Evolutionary conservation across 225 moss, liverwort and hornwort species (phyloP).

Genomic region (Thuidium tamariscinum): DNA sequence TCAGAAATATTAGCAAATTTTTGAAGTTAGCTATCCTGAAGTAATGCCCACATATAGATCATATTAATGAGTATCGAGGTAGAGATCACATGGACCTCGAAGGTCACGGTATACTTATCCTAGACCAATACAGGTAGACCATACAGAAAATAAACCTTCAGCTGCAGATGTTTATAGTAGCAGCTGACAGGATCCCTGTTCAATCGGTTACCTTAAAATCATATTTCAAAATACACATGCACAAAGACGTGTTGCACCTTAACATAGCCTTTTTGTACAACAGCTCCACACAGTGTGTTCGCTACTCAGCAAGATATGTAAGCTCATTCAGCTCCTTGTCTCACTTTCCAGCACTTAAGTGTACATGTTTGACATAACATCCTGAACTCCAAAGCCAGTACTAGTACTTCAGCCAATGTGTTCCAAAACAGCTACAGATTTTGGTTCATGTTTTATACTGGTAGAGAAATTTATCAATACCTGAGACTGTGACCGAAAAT

Average conservation of each 20-base stretch:
- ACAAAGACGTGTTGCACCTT: constrained; percentile 6
- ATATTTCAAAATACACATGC: not conserved
- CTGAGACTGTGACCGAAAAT: constrained; percentile 87
- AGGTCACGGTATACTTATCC: not conserved
- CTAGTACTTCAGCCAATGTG: constrained; percentile 2
- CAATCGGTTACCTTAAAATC: constrained; percentile 1
- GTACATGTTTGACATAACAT: constrained; percentile 1
- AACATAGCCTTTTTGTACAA: not conserved
- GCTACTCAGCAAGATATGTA: not conserved
- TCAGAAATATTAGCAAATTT: not conserved
- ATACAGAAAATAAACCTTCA: not conserved
- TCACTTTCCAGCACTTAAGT: constrained; percentile 15
- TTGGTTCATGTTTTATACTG: not conserved
- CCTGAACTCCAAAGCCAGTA: constrained; percentile 14
- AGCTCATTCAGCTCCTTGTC: constrained; percentile 7
- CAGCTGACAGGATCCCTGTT: not conserved
- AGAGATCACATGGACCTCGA: not conserved
- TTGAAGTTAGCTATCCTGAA: not conserved
- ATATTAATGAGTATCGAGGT: not conserved
- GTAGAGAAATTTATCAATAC: constrained; percentile 20
- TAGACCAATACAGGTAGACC: not conserved
- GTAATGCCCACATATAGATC: not conserved
- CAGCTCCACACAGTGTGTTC: not conserved
- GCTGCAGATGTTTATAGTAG: not conserved
- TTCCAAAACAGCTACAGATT: not conserved